A percentile compares a stretch with the other conserved stretches of the same genome.
phyloP scores from a whole-genome alignment of 352 stramenopile genomes.

The Globisporangium acanthophoron region DNA sequence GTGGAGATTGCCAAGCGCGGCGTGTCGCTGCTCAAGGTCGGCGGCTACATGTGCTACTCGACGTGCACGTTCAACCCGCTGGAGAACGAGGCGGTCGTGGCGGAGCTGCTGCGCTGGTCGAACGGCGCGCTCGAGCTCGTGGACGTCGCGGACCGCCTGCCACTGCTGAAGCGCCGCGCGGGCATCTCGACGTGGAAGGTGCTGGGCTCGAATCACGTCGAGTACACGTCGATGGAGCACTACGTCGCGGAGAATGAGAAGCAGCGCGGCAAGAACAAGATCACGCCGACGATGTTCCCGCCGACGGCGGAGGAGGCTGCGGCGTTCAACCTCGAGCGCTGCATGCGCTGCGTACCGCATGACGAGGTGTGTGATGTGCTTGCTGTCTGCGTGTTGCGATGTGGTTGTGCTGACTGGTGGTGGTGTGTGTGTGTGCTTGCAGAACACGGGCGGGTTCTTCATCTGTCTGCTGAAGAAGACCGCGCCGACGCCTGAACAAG shows the following conservation, averaged over 20 bases:
- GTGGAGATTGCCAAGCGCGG: slow-evolving; percentile 93
- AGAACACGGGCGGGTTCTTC: slow-evolving; percentile 99
- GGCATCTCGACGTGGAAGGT: slow-evolving; percentile 94
- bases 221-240: slow-evolving; percentile 75
- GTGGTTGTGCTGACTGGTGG: neutral
- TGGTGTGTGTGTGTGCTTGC: slow-evolving; percentile 1
- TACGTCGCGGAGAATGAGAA: slow-evolving; percentile 48
- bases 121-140: slow-evolving; percentile 90
- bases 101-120: slow-evolving; percentile 90
- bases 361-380: slow-evolving; percentile 63
- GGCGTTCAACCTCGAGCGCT: slow-evolving; percentile 88
- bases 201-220: slow-evolving; percentile 76
- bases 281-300: slow-evolving; percentile 88
- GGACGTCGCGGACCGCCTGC: slow-evolving; percentile 76
- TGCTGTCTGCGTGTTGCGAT: neutral
- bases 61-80: slow-evolving; percentile 99
- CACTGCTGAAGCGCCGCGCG: slow-evolving; percentile 77
- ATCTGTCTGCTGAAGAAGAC: slow-evolving; percentile 95
- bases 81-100: slow-evolving; percentile 99
- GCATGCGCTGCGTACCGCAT: slow-evolving; percentile 96
- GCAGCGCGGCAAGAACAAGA: slow-evolving; percentile 71
- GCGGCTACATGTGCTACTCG: slow-evolving; percentile 94
- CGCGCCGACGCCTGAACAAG: slow-evolving; percentile 33
- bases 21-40: slow-evolving; percentile 88
- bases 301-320: slow-evolving; percentile 70